Percentiles rank a stretch among this genome's conserved stretches.
phyloP scores from a whole-genome alignment of 345 rosid species.

The Nasturtium officinale region DNA sequence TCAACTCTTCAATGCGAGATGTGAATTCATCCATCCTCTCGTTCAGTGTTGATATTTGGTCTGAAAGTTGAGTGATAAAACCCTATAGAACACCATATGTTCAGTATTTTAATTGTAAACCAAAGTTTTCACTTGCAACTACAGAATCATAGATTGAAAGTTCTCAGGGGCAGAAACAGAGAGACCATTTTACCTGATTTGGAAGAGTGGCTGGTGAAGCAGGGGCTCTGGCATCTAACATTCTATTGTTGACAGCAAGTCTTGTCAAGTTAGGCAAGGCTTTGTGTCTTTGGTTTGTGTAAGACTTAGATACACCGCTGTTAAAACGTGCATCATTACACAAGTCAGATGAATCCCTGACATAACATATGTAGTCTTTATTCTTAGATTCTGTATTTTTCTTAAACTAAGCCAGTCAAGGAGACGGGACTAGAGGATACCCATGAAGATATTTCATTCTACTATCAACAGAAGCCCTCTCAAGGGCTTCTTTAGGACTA shows the following conservation, averaged over 20 bases:
- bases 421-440: slow-evolving; percentile 50
- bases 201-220: slow-evolving; percentile 69
- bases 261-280: slow-evolving; percentile 69
- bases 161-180: slow-evolving; percentile 5
- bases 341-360: slow-evolving; percentile 33
- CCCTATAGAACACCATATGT: slow-evolving; percentile 54
- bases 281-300: slow-evolving; percentile 70
- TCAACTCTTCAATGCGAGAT: slow-evolving; percentile 80
- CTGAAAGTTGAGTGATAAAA: slow-evolving; percentile 81
- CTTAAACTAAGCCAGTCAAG: slow-evolving; percentile 3
- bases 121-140: slow-evolving; percentile 14
- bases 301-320: slow-evolving; percentile 73
- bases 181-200: slow-evolving; percentile 59
- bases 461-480: slow-evolving; percentile 91
- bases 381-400: slow-evolving; percentile 18
- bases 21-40: slow-evolving; percentile 97
- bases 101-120: background rate
- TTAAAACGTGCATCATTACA: slow-evolving; percentile 25
- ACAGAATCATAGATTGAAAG: slow-evolving; percentile 9
- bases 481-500: slow-evolving; percentile 86
- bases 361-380: slow-evolving; percentile 21
- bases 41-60: slow-evolving; percentile 90
- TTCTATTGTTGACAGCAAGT: slow-evolving; percentile 72
- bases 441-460: slow-evolving; percentile 88
- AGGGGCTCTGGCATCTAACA: slow-evolving; percentile 70